Percentiles rank a stretch among this genome's conserved stretches.
These are phyloP conservation scores for Paramecium sonneborni DNA, from an alignment of 73 alveolate species.

Conservation along the genomic window DNA sequence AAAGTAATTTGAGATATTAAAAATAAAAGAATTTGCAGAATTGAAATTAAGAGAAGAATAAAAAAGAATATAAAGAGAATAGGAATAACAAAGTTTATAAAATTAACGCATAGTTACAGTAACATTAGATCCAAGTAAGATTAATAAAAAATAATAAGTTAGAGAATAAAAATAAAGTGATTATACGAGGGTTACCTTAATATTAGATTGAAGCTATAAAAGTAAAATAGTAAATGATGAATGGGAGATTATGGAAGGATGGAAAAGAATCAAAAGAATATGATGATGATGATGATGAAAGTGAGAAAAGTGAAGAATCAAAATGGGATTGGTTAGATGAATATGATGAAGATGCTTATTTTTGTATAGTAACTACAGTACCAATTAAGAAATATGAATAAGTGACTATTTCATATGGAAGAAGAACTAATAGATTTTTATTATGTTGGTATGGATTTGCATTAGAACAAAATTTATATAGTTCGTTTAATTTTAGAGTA, in stretches of 20 bases:
- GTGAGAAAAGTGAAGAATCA: conserved; percentile 39
- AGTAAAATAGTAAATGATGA: not conserved
- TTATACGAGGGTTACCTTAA: not conserved
- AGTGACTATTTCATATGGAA: conserved; percentile 44
- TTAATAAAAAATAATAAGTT: not conserved
- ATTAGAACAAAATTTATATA: not conserved
- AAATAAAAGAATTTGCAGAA: not conserved
- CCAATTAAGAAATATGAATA: conserved; percentile 39
- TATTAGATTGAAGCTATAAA: not conserved
- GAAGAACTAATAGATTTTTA: conserved; percentile 60
- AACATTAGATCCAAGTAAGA: not conserved
- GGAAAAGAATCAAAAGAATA: not conserved
- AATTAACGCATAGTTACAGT: not conserved
- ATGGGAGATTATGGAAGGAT: not conserved
- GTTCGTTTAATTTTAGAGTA: conserved; percentile 65
- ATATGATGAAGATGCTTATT: conserved; percentile 31
- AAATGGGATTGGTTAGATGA: conserved; percentile 58
- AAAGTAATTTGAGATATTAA: not conserved
- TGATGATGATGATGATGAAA: not conserved
- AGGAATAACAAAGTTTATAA: not conserved
- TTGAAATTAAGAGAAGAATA: not conserved
- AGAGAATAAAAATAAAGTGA: conserved; percentile 23
- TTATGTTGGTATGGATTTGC: conserved; percentile 67
- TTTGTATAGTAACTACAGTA: not conserved
- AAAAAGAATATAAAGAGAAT: not conserved